Evolutionary conservation across 495 filamentous ascomycete species (phyloP), one percentile per base, ranked within the genome.

Genomic region (Hypoxylon subgilvum): DNA sequence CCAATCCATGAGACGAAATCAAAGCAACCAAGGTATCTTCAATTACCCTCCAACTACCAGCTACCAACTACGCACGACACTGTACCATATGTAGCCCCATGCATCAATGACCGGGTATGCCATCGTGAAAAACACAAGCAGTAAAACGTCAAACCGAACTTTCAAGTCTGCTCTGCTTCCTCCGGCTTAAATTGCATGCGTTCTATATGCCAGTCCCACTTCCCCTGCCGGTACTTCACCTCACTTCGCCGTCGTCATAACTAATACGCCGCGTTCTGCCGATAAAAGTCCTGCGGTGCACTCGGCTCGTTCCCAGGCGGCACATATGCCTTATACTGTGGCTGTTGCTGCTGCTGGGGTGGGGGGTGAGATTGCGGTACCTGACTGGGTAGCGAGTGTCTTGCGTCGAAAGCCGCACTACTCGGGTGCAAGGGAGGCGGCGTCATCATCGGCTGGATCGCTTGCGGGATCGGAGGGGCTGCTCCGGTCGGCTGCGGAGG

Each of bases 271-370:
- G 67, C 65, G 16, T 53, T 50, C 36, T 68, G 67, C 55, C 67
- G 52, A 27, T 77, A 77, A 55, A 64, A 77, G 52, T 77, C 73
- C 30, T 69, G 67, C 6, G 74, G 73, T 9, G 66, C 74, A 14
- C 70, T 72, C 1, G 74, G 60, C 17, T 65, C 68, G 30, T 56
- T 52, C 0, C 59, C 52, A 1, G 72, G 74, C 10, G 69, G 70
- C 14, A 69, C 66, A 25, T 76, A 77, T 1, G 75, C 73, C 52
- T 67, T 73, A 48, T 77, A 79, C 49, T 77, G 76, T 25, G 74
- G 71, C n/a, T 62, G 59, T 19, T 52, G 51, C 6, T 22, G 47
- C 12, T 39, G 44, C 13, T 69, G 67, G 3, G 57, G 34, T 6
- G 28, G 23, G n/a, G n/a, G n/a, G 8, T 3, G 47, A 14, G 43